These are phyloP conservation scores for Cercospora citrullina DNA, from an alignment of 2,329 filamentous ascomycete species.

Conservation along the genomic window DNA sequence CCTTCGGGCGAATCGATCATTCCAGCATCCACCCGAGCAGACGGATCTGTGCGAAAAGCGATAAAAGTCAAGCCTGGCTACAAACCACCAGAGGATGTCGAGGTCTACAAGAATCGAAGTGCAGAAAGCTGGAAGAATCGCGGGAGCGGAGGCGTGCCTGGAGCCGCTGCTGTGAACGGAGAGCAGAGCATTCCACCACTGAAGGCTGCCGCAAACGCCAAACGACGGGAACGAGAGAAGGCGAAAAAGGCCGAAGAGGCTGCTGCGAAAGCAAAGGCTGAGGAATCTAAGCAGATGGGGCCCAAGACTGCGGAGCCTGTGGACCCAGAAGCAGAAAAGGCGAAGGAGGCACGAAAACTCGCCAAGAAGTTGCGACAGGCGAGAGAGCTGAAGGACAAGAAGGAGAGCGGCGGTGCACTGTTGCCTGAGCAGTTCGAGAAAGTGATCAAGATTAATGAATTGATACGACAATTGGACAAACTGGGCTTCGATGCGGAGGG, in stretches of 20 bases:
- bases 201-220: conserved; percentile 67
- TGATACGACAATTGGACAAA: conserved; percentile 81
- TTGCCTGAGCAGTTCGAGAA: conserved; percentile 96
- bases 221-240: conserved; percentile 58
- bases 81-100: conserved; percentile 89
- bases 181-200: conserved; percentile 46
- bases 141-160: conserved; percentile 68
- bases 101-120: conserved; percentile 90
- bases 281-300: conserved; percentile 25
- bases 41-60: conserved; percentile 89
- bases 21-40: conserved; percentile 79
- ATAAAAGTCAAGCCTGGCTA: conserved; percentile 94
- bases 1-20: conserved; percentile 81
- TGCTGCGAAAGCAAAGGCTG: conserved; percentile 62
- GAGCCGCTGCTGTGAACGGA: conserved; percentile 57
- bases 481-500: conserved; percentile 82
- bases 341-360: conserved; percentile 89
- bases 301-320: conserved; percentile 46
- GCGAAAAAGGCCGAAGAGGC: conserved; percentile 62
- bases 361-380: conserved; percentile 96
- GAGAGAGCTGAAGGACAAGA: conserved; percentile 84
- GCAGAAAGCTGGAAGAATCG: conserved; percentile 82
- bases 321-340: conserved; percentile 74
- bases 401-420: conserved; percentile 78
- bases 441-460: conserved; percentile 93